These are phyloP conservation scores for Dactylellina haptotyla DNA, from an alignment of 2,329 filamentous ascomycete species.

Conservation along the genomic window DNA sequence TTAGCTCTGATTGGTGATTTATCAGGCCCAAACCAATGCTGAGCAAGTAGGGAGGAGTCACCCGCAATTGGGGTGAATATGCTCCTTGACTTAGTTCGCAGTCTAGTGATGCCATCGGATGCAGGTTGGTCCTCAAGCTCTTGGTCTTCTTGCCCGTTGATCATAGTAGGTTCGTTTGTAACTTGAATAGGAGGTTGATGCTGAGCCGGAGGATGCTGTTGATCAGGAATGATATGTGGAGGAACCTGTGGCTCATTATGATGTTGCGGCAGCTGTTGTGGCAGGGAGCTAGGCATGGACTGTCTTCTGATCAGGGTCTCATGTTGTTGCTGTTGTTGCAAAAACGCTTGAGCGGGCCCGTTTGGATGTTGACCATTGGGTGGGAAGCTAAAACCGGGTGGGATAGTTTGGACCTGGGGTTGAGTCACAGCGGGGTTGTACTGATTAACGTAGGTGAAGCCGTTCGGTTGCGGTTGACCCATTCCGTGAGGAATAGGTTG, in stretches of 20 bases:
- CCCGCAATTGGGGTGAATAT: constrained; percentile 95
- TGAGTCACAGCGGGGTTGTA: constrained; percentile 51
- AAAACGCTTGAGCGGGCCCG: constrained; percentile 70
- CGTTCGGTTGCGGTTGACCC: constrained; percentile 35
- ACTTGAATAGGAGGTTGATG: constrained; percentile 59
- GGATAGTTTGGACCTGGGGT: constrained; percentile 38
- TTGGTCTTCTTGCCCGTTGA: constrained; percentile 60
- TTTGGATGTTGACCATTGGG: constrained; percentile 60
- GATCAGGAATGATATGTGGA: constrained; percentile 64
- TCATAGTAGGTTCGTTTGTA: constrained; percentile 60
- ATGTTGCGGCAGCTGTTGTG: constrained; percentile 60
- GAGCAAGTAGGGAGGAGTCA: constrained; percentile 58
- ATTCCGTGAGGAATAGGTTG: constrained; percentile 46
- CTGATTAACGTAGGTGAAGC: constrained; percentile 50
- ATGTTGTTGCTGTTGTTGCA: constrained; percentile 71
- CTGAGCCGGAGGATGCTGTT: constrained; percentile 59
- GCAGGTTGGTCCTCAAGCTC: constrained; percentile 66
- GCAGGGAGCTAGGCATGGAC: constrained; percentile 57
- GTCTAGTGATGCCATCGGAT: constrained; percentile 65
- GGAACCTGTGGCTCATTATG: constrained; percentile 67
- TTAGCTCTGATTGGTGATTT: constrained; percentile 67
- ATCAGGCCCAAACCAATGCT: constrained; percentile 57
- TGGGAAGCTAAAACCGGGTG: constrained; percentile 48
- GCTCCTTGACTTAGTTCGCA: constrained; percentile 83
- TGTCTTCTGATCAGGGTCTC: constrained; percentile 54